phyloP scores from a whole-genome alignment of 2,329 filamentous ascomycete species.

The Pestalotiopsis sp. region DNA sequence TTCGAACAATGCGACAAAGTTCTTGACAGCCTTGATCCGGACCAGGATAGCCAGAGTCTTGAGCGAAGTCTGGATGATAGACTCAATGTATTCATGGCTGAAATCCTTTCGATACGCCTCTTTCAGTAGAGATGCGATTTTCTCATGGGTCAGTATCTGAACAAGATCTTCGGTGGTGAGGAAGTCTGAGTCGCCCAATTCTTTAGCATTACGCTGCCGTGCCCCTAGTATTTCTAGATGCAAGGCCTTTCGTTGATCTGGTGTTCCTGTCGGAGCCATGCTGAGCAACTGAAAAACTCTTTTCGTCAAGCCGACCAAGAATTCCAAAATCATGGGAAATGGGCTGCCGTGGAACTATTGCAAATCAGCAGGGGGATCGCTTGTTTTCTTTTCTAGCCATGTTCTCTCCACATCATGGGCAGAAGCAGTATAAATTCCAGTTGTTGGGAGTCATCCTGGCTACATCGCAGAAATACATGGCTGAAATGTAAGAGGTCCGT shows the following conservation, averaged over 20 bases:
- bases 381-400: too few species aligned
- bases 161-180: not conserved
- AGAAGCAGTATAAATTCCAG: too few species aligned
- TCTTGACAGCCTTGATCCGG: not conserved
- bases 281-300: too few species aligned
- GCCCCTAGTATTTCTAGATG: not conserved
- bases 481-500: too few species aligned
- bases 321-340: too few species aligned
- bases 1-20: not conserved
- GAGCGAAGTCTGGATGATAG: not conserved
- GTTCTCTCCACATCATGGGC: too few species aligned
- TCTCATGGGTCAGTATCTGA: not conserved
- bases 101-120: not conserved
- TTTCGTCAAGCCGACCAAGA: too few species aligned
- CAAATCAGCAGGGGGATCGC: too few species aligned
- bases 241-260: not conserved
- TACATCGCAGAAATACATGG: too few species aligned
- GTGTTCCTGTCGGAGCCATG: not conserved
- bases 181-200: not conserved
- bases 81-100: not conserved
- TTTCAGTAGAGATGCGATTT: not conserved
- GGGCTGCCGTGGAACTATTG: too few species aligned
- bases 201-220: not conserved
- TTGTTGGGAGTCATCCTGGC: too few species aligned
- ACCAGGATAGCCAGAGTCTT: not conserved